These are phyloP conservation scores for Microcyclospora tardicrescens DNA, from an alignment of 2,329 filamentous ascomycete genomes.

Conservation along the genomic window DNA sequence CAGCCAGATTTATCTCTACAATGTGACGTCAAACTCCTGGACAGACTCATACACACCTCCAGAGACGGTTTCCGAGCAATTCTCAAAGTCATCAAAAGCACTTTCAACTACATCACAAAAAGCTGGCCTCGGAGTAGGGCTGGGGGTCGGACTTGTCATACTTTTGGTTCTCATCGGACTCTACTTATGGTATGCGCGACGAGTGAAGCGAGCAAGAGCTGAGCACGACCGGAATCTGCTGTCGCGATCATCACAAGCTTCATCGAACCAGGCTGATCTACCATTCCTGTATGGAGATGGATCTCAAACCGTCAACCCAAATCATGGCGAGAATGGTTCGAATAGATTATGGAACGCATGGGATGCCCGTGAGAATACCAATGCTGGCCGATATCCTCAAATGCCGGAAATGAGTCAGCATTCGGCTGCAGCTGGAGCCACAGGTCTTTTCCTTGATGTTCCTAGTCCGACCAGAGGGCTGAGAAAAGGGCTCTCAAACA, in stretches of 20 bases:
- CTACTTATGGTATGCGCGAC: slow-evolving; percentile 35
- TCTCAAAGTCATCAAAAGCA: slow-evolving; percentile 14
- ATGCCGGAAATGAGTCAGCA: slow-evolving; percentile 15
- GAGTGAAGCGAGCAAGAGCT: slow-evolving; percentile 28
- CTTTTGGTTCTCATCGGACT: slow-evolving; percentile 29
- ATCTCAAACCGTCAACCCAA: no score
- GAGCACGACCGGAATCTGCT: slow-evolving; percentile 43
- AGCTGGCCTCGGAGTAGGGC: slow-evolving; percentile 32
- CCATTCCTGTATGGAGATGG: slow-evolving; percentile 26
- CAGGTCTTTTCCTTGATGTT: slow-evolving; percentile 34
- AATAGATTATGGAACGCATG: slow-evolving; percentile 9
- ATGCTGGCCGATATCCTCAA: slow-evolving; percentile 1
- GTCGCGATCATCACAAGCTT: slow-evolving; percentile 17
- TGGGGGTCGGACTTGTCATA: slow-evolving; percentile 32
- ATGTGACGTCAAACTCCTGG: slow-evolving; percentile 49
- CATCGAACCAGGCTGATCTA: slow-evolving; percentile 36
- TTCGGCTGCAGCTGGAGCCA: slow-evolving; percentile 26
- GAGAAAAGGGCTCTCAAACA: slow-evolving; percentile 27
- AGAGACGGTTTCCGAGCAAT: slow-evolving; percentile 3
- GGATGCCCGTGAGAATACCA: neutral
- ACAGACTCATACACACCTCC: slow-evolving; percentile 40
- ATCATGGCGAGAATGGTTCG: no score
- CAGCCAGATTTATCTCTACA: slow-evolving; percentile 44
- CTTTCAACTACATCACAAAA: slow-evolving; percentile 33
- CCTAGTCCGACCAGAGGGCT: slow-evolving; percentile 37